phyloP scores from a whole-genome alignment of 139 green algal species.

The Pleodorina starrii region DNA sequence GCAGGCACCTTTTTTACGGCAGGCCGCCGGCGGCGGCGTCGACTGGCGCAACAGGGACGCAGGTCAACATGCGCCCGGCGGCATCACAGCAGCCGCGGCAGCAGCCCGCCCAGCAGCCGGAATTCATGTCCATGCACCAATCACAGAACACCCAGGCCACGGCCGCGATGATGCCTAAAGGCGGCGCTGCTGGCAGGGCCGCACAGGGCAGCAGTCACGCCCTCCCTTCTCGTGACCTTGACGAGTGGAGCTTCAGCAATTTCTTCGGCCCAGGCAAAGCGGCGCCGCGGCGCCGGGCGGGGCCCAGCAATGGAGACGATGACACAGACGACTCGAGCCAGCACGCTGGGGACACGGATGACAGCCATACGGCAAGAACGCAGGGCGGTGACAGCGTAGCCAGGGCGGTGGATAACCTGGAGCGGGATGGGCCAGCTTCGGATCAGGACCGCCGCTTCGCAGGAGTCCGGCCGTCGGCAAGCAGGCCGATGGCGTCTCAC shows the following conservation, averaged over 20 bases:
- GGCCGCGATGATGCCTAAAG: neutral
- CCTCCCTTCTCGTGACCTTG: neutral
- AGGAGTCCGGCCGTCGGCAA: neutral
- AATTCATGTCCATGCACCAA: neutral
- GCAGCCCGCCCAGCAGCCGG: neutral
- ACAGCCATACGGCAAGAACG: neutral
- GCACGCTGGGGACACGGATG: neutral
- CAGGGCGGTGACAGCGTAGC: neutral
- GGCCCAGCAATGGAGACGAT: neutral
- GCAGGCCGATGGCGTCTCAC: neutral
- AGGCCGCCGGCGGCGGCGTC: neutral
- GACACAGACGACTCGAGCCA: constrained; percentile 2
- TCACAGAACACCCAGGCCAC: neutral
- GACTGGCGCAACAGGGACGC: neutral
- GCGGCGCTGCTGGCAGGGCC: neutral
- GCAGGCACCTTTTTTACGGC: constrained; percentile 1
- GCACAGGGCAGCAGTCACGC: neutral
- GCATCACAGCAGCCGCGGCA: neutral
- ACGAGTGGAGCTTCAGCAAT: constrained; percentile 47
- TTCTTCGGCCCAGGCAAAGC: constrained; percentile 45
- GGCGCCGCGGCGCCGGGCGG: neutral
- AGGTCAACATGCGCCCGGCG: neutral
- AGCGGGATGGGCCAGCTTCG: neutral
- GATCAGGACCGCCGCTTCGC: constrained; percentile 8
- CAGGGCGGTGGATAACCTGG: neutral